These are phyloP conservation scores for Colletotrichum viniferum DNA, from an alignment of 2,329 filamentous ascomycete genomes.

Conservation along the genomic window DNA sequence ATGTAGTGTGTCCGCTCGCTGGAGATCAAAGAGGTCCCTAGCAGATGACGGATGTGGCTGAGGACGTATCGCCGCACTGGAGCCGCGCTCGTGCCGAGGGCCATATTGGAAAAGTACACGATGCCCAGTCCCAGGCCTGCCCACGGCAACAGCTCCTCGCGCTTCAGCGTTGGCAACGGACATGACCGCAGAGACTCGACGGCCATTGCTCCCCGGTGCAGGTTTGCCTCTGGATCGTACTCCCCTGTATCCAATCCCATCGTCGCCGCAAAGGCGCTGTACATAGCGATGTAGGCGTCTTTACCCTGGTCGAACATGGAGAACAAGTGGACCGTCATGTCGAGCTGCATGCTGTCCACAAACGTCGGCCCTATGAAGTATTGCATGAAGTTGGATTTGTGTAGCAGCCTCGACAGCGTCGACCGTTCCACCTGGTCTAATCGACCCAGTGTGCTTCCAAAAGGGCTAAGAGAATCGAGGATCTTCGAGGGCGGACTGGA, in stretches of 20 bases:
- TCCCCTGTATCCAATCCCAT: slow-evolving; percentile 14
- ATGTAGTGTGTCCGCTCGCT: slow-evolving; percentile 12
- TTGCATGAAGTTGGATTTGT: slow-evolving; percentile 18
- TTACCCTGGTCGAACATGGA: slow-evolving; percentile 19
- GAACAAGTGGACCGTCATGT: slow-evolving; percentile 17
- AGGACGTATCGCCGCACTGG: slow-evolving; percentile 15
- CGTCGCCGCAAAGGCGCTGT: slow-evolving; percentile 7
- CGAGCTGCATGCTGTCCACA: slow-evolving; percentile 18
- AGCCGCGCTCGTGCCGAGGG: slow-evolving; percentile 16
- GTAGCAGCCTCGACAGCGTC: slow-evolving; percentile 3
- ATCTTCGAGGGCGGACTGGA: slow-evolving; percentile 14
- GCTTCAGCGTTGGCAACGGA: slow-evolving; percentile 2
- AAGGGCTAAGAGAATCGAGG: slow-evolving; percentile 9
- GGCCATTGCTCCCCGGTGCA: slow-evolving; percentile 14
- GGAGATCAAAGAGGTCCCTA: slow-evolving; percentile 7
- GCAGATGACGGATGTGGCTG: slow-evolving; percentile 13
- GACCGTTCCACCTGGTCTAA: not conserved
- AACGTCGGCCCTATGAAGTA: slow-evolving; percentile 14
- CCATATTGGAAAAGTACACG: slow-evolving; percentile 18
- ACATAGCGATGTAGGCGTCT: slow-evolving; percentile 19
- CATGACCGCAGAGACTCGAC: slow-evolving; percentile 15
- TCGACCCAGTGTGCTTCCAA: slow-evolving; percentile 6
- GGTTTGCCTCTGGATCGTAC: slow-evolving; percentile 9
- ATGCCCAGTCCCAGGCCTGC: slow-evolving; percentile 9
- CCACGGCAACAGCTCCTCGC: slow-evolving; percentile 12